Evolutionary conservation across 75 land plant species (phyloP), one percentile per base, ranked within the genome.

Genomic region (Pinus tabuliformis): DNA sequence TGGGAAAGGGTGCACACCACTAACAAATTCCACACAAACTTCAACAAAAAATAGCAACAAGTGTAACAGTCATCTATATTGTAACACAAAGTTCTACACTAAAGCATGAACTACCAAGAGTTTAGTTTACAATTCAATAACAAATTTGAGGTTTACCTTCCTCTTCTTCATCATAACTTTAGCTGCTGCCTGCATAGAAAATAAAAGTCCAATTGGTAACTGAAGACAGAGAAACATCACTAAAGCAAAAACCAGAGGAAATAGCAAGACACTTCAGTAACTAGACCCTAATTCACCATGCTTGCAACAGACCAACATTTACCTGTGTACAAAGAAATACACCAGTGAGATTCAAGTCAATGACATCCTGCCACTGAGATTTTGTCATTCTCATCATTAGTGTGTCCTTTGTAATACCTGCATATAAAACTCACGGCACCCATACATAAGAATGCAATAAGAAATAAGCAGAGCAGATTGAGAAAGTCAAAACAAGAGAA

Each of bases 241-340:
- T 17, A 79, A 60, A 36, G 21, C 59, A 56, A 24, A 76, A 77
- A 36, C 17, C 72, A 42, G 30, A 45, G 22, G 30, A 71, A 26
- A 33, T 13, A 54, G 15, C 6, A 54, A n/a, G 75, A 76, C 24
- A 39, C 75, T 77, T 45, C 17, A 66, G 6, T 73, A 54, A 28
- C 7, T 28, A 24, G 21, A 20, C 59, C 59, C 22, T 15, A 60
- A 9, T 13, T 63, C 70, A 66, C 45, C 39, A 39, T 15, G 3
- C 18, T 36, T 36, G 18, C 5, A 62, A 26, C 30, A 65, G 49
- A 49, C 3, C 11, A 39, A 79, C 24, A 63, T 7, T 3, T 30
- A 93, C 99, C 95, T 96, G 99, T n/a, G 95, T 92, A 63, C 99
- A 96, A 21, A 96, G 89, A 65, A 90, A 96, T 68, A 94, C 98